phyloP scores from a whole-genome alignment of 345 rosid species.

The Adansonia digitata region DNA sequence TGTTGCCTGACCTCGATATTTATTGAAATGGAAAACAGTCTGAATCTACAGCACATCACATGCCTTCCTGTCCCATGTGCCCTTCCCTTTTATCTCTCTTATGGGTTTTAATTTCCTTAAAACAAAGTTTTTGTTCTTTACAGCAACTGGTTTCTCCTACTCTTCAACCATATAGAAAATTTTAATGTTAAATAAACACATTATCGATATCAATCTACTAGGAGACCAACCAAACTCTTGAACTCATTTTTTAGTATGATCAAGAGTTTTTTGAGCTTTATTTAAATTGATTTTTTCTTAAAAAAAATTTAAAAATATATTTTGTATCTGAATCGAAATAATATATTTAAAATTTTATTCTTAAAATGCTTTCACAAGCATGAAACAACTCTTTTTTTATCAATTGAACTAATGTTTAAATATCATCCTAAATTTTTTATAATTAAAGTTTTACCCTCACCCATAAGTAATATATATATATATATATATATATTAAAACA shows the following conservation, averaged over 20 bases:
- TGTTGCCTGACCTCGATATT: slow-evolving; percentile 29
- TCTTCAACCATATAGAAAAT: slow-evolving; percentile 1
- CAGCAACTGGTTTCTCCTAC: background rate
- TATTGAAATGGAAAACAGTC: slow-evolving; percentile 30
- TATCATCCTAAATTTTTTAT: slow-evolving; percentile 4
- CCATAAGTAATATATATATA: background rate
- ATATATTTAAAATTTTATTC: too few species aligned
- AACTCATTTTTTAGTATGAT: too few species aligned
- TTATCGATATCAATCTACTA: background rate
- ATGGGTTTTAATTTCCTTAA: background rate
- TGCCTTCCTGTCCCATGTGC: too few species aligned
- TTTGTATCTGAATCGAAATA: too few species aligned
- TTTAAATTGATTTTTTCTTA: too few species aligned
- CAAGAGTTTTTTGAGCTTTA: too few species aligned
- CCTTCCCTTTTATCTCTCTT: background rate
- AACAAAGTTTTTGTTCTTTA: background rate
- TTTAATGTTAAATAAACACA: background rate
- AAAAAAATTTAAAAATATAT: too few species aligned
- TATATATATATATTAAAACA: background rate
- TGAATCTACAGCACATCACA: slow-evolving; percentile 77
- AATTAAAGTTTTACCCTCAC: background rate
- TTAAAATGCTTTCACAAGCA: too few species aligned
- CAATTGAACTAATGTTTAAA: too few species aligned
- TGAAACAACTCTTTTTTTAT: too few species aligned
- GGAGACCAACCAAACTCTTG: slow-evolving; percentile 4